Evolutionary conservation across 768 basidiomycete genomes (phyloP).

Genomic region (Grammothele lineata): DNA sequence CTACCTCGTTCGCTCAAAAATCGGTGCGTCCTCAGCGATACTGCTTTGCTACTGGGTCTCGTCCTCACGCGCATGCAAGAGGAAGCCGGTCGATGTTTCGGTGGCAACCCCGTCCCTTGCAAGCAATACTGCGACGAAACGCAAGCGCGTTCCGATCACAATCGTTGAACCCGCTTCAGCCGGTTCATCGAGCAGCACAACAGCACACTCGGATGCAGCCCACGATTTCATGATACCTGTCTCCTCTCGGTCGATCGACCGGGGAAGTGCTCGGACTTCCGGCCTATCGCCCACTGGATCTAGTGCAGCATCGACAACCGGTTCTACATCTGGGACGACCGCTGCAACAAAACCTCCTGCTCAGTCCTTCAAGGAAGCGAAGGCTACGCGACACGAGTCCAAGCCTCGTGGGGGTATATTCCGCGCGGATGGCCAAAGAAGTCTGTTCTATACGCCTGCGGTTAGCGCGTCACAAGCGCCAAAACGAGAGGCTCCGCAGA

Average conservation of each 20-base stretch:
- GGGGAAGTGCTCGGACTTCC: too few relatives aligned
- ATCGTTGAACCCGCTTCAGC: conserved; percentile 41
- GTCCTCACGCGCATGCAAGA: neutral
- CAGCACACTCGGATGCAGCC: conserved; percentile 6
- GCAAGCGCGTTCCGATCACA: conserved; percentile 61
- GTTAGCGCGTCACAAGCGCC: conserved; percentile 1
- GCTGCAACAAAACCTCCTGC: conserved; percentile 19
- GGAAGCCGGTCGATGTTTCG: conserved; percentile 21
- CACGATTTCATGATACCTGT: conserved; percentile 34
- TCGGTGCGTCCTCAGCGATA: conserved; percentile 11
- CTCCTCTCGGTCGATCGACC: conserved; percentile 32
- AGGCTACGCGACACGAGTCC: conserved; percentile 47
- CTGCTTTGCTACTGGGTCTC: neutral
- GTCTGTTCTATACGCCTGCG: conserved; percentile 39
- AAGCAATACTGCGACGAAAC: conserved; percentile 28
- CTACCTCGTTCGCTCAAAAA: conserved; percentile 31
- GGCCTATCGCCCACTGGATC: too few relatives aligned
- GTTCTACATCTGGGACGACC: neutral
- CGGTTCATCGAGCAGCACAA: conserved; percentile 4
- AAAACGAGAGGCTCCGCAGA: conserved; percentile 30
- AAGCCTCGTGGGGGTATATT: conserved; percentile 72
- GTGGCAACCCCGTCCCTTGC: conserved; percentile 1
- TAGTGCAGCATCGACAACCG: too few relatives aligned
- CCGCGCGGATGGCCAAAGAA: conserved; percentile 55
- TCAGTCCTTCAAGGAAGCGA: conserved; percentile 53